These are phyloP conservation scores for Exophiala aquamarina DNA, from an alignment of 2,329 filamentous ascomycete genomes.

Conservation along the genomic window DNA sequence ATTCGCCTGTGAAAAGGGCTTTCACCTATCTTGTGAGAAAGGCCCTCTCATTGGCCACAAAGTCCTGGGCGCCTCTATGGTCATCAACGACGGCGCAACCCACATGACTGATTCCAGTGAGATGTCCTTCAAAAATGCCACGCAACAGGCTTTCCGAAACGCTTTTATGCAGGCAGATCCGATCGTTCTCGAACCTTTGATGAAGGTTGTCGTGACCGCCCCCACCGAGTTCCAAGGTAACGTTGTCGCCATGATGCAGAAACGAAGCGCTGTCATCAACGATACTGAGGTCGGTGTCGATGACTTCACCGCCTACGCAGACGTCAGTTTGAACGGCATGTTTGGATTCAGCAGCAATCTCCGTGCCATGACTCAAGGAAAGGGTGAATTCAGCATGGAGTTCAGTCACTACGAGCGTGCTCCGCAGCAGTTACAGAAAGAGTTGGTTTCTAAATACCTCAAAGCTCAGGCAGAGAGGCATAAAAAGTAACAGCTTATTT, in stretches of 20 bases:
- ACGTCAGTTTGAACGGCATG: conserved; percentile 95
- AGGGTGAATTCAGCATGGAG: conserved; percentile 98
- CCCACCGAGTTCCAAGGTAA: conserved; percentile 97
- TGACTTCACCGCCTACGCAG: conserved; percentile 88
- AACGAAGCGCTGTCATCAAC: conserved; percentile 90
- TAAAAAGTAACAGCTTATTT: no score
- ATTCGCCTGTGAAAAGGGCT: conserved; percentile 92
- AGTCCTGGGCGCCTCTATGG: conserved; percentile 86
- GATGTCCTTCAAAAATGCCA: conserved; percentile 91
- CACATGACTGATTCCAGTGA: conserved; percentile 98
- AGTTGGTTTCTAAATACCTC: conserved; percentile 66
- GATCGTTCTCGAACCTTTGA: conserved; percentile 87
- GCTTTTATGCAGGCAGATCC: conserved; percentile 80
- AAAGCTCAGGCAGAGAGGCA: conserved; percentile 66
- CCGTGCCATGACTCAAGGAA: conserved; percentile 91
- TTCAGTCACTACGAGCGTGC: conserved; percentile 94
- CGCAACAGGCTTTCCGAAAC: conserved; percentile 95
- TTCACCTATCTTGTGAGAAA: conserved; percentile 76
- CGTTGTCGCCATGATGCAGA: conserved; percentile 92
- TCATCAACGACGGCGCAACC: conserved; percentile 92
- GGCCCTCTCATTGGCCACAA: conserved; percentile 90
- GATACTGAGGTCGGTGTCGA: conserved; percentile 93
- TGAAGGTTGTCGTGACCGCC: conserved; percentile 97
- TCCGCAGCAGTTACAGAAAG: conserved; percentile 82
- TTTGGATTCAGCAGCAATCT: conserved; percentile 94